phyloP scores from a whole-genome alignment of 139 green algal genomes.

The Chlorella sp. region DNA sequence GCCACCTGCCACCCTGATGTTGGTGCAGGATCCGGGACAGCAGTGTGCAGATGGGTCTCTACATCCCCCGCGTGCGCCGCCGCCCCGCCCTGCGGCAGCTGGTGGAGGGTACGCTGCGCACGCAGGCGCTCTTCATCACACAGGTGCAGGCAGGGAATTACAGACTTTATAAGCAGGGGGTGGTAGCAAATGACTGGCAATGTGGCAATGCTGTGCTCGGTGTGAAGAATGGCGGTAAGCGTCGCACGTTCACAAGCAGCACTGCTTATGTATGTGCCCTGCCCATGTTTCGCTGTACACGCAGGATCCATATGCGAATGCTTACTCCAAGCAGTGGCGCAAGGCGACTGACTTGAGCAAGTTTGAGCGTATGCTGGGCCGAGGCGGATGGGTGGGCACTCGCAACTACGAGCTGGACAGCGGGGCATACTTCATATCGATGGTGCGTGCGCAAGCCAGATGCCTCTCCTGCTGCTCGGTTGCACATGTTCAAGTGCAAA shows the following conservation, averaged over 20 bases:
- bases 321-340: slow-evolving; percentile 58
- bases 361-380: slow-evolving; percentile 41
- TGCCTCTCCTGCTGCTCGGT: no score
- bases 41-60: no score
- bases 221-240: background rate
- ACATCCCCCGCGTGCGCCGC: no score
- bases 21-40: no score
- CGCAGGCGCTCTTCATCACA: slow-evolving; percentile 65
- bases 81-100: no score
- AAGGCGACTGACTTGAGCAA: background rate
- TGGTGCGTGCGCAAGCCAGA: no score
- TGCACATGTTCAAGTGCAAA: no score
- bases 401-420: slow-evolving; percentile 73
- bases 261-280: background rate
- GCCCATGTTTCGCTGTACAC: no score
- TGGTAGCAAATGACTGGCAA: no score
- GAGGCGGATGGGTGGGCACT: slow-evolving; percentile 65
- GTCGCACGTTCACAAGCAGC: background rate
- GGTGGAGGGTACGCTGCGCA: background rate
- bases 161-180: background rate
- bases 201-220: background rate
- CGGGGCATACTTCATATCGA: no score
- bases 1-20: no score
- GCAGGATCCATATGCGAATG: slow-evolving; percentile 71
- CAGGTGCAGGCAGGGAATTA: background rate